Base-by-base conservation (phyloP, 108 stramenopile species). In the Aurantiochytrium sp. region DNA sequence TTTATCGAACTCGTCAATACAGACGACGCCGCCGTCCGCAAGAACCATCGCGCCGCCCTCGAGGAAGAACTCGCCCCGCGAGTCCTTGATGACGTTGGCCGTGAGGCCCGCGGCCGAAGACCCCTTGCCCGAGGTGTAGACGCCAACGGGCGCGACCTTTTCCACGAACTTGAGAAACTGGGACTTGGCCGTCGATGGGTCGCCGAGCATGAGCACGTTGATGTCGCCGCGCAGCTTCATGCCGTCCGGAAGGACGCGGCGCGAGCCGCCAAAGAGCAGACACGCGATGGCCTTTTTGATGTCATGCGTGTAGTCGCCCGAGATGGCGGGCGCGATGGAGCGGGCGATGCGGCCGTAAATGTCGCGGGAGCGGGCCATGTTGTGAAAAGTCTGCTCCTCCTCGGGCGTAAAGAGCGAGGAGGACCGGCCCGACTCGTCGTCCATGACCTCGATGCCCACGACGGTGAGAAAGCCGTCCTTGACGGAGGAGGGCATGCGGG, bases 21-120 rank as follows among this genome's bases (percentile, higher is more conserved):
- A 98, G 6, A 98, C 97, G 85, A 99, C 95, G 0, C 99, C 99
- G n/a, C 98, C 98, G 88, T 99, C 99, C 6, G 97, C 98, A 87
- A 99, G 91, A 8, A 99, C 99, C 97, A 99, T 97, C 27, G 99
- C 99, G 6, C 99, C 99, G 31, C 98, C 98, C 91, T 99, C 99
- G 42, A 99, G 90, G 89, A 97, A 99, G 87, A 99, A 99, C 90
- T 99, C 99, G 37, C 98, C 97, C 45, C 94, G 92, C 4, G 95
- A 87, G 90, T 97, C 96, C 41, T 91, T 92, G 24, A 98, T 96
- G 10, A 97, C 96, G 55, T 94, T 94, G 4, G 99, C 99, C 24
- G 99, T 99, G 48, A 99, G 93, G 55, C 99, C 98, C n/a, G 97
- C 97, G 0, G 97, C 98, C 4, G 93, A 94, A 37, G 96, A 96